Conservation (phyloP, 495 filamentous ascomycete species). For the Hypoxylon fuscum region DNA sequence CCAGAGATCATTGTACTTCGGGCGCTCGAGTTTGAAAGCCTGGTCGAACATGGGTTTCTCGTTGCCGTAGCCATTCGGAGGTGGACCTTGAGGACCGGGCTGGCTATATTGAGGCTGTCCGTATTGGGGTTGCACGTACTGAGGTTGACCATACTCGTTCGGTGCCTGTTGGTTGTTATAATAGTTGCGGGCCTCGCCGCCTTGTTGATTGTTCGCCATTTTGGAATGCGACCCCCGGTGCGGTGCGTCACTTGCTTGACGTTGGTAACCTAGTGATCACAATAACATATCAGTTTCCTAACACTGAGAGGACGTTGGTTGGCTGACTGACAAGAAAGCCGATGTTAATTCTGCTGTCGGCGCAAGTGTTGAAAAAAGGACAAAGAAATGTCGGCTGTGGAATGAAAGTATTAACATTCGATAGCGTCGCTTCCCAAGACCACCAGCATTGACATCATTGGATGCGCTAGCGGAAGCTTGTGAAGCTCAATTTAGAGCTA, state of each 20-base stretch:
- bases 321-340: background rate
- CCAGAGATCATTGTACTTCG: slow-evolving; percentile 91
- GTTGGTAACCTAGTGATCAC: background rate
- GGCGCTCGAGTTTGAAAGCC: slow-evolving; percentile 79
- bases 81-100: slow-evolving; percentile 23
- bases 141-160: slow-evolving; percentile 23
- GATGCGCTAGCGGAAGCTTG: slow-evolving; percentile 27
- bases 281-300: background rate
- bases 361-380: background rate
- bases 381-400: slow-evolving; percentile 24
- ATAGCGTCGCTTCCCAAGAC: slow-evolving; percentile 2
- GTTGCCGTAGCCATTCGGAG: slow-evolving; percentile 30
- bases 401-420: slow-evolving; percentile 14
- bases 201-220: slow-evolving; percentile 37
- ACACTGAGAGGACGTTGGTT: background rate
- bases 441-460: slow-evolving; percentile 34
- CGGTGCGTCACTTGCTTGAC: background rate
- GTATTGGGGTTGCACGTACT: slow-evolving; percentile 22
- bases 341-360: slow-evolving; percentile 1
- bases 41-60: slow-evolving; percentile 75
- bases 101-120: slow-evolving; percentile 25
- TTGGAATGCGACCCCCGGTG: background rate
- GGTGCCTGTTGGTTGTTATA: slow-evolving; percentile 32
- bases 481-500: slow-evolving; percentile 24
- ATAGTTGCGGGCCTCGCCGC: slow-evolving; percentile 37